Base-by-base conservation (phyloP, 139 green algal species). In the Volvox africanus region DNA sequence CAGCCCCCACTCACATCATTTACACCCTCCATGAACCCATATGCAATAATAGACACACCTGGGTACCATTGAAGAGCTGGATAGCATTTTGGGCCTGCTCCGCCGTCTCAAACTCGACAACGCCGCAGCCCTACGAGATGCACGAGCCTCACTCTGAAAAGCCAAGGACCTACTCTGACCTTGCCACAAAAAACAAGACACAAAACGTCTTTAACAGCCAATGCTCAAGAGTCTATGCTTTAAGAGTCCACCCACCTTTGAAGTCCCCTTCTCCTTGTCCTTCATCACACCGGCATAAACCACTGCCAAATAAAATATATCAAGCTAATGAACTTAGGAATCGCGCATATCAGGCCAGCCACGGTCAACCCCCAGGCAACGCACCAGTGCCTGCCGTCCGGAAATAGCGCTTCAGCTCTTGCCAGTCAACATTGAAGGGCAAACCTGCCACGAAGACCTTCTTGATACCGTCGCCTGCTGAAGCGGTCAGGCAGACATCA, bases 41-140 rank as follows among this genome's bases (percentile, higher is more conserved):
- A 35, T 35, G 35, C 83, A 88, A 37, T 22, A 12, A 81, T 22
- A 80, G 36, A 90, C 89, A 86, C 73, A 95, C 94, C 89, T 97
- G 91, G 28, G 88, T 90, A 22, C 95, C 92, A 65, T 98, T 93
- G 37, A 98, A 94, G 37, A 92, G 85, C 75, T 94, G 36, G 80
- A 98, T 97, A n/a, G 96, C 96, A 0, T 61, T 81, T 16, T 93
- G 90, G 1, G 97, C 96, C 77, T 96, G 91, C 26, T 97, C 94
- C 12, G 94, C 55, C 0, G 91, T 94, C 86, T 97, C 95, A 89
- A 97, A 98, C 92, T 98, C 96, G n/a, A 98, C 95, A 11, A 98
- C 94, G 55, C 96, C 95, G 89, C 95, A 98, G 13, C 96, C 96
- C 94, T 97, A 89, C 55, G 6, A 73, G 24, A 73, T 28, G 65